Conservation (phyloP, 805 yeast genomes). For the Teunomyces gatunensis region DNA sequence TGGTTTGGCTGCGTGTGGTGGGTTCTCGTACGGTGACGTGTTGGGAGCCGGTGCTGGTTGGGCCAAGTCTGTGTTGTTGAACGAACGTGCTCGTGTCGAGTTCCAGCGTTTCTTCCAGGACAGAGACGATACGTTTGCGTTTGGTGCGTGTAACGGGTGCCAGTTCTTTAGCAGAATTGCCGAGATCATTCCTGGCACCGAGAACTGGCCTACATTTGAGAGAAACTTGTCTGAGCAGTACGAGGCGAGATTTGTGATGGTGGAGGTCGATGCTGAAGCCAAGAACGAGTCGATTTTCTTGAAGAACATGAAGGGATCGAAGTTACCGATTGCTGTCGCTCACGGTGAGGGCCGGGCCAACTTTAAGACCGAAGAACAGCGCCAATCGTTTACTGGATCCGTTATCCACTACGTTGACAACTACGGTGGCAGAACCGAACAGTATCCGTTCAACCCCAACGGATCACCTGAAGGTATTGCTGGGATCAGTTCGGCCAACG, state of each 20-base stretch:
- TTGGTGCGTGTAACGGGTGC: constrained; percentile 99
- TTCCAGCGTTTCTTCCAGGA: constrained; percentile 79
- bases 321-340: constrained; percentile 94
- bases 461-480: constrained; percentile 94
- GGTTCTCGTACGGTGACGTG: constrained; percentile 98
- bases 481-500: constrained; percentile 85
- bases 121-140: constrained; percentile 89
- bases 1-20: constrained; percentile 98
- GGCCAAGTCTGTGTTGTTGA: constrained; percentile 94
- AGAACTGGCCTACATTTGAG: constrained; percentile 94
- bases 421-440: constrained; percentile 78
- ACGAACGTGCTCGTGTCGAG: constrained; percentile 70
- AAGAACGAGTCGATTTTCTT: constrained; percentile 66
- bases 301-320: constrained; percentile 89
- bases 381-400: constrained; percentile 47
- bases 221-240: constrained; percentile 90
- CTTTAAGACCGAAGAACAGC: constrained; percentile 49
- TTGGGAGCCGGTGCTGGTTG: constrained; percentile 98
- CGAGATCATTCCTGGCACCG: constrained; percentile 87
- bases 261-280: constrained; percentile 60
- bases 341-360: constrained; percentile 97
- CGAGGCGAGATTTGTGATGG: constrained; percentile 91
- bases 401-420: constrained; percentile 86
- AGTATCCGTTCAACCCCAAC: constrained; percentile 93
- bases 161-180: constrained; percentile 89